phyloP scores from a whole-genome alignment of 2,329 filamentous ascomycete genomes.

The Biscogniauxia sp. region DNA sequence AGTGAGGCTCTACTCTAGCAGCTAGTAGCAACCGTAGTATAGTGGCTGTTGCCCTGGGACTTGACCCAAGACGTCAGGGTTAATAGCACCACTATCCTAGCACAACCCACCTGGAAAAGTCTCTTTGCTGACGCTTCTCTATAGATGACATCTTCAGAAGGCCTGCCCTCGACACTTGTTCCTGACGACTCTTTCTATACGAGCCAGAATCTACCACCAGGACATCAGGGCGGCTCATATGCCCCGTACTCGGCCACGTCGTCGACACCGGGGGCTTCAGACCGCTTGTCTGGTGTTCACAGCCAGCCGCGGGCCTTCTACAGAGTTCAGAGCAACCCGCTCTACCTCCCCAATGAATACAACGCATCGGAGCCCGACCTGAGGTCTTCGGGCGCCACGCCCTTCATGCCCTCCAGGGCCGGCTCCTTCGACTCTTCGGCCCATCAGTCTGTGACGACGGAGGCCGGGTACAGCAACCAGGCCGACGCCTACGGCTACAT shows the following conservation, averaged over 20 bases:
- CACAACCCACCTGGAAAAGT: neutral
- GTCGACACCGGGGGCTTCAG: constrained; percentile 15
- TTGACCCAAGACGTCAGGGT: constrained; percentile 1
- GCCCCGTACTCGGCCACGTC: constrained; percentile 19
- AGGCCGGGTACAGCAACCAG: constrained; percentile 18
- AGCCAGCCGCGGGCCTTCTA: constrained; percentile 22
- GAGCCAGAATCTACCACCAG: constrained; percentile 17
- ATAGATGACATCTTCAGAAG: constrained; percentile 26
- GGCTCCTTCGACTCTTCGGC: constrained; percentile 26
- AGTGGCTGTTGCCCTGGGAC: constrained; percentile 5
- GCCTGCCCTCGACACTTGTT: constrained; percentile 22
- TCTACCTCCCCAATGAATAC: constrained; percentile 23
- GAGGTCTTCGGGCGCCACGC: constrained; percentile 21
- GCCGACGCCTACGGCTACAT: constrained; percentile 24
- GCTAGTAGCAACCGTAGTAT: constrained; percentile 13
- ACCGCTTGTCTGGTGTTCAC: constrained; percentile 21
- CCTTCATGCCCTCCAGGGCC: constrained; percentile 20
- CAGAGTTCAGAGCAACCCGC: constrained; percentile 17
- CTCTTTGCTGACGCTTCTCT: constrained; percentile 13
- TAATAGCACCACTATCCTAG: neutral
- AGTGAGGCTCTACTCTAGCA: neutral
- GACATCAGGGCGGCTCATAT: constrained; percentile 20
- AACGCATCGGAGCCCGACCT: constrained; percentile 22
- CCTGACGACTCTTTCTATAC: constrained; percentile 24
- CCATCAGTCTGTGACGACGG: constrained; percentile 21